phyloP scores from a whole-genome alignment of 1,284 basidiomycete genomes.

The Trametes sp. region DNA sequence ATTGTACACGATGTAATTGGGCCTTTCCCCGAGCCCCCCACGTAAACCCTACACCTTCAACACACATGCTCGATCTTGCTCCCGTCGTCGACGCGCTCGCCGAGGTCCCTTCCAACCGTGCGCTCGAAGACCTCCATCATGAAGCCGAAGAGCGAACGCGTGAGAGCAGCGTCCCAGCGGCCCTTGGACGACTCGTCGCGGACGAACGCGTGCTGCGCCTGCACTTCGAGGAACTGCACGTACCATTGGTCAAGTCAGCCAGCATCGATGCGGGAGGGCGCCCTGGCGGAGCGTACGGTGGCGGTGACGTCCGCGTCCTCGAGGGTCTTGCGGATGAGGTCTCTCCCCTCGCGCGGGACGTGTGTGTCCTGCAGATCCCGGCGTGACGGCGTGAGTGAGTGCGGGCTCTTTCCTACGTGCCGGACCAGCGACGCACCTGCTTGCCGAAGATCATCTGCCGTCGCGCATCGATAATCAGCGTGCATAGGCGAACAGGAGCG shows the following conservation, averaged over 20 bases:
- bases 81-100: conserved; percentile 58
- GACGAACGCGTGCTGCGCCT: conserved; percentile 94
- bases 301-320: conserved; percentile 78
- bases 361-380: conserved; percentile 74
- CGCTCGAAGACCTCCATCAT: conserved; percentile 96
- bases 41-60: too few species aligned
- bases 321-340: conserved; percentile 81
- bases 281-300: conserved; percentile 57
- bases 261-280: not conserved
- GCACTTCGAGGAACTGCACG: conserved; percentile 87
- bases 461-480: not conserved
- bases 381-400: not conserved
- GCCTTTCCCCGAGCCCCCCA: too few species aligned
- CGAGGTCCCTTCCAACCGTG: conserved; percentile 84
- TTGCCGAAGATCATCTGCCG: conserved; percentile 94
- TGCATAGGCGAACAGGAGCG: not conserved
- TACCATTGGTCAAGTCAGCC: not conserved
- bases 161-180: conserved; percentile 92
- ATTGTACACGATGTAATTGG: too few species aligned
- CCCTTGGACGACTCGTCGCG: conserved; percentile 91
- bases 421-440: conserved; percentile 50
- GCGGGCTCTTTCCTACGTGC: conserved; percentile 44
- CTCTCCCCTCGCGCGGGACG: conserved; percentile 84
- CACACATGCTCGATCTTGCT: conserved; percentile 81
- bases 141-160: conserved; percentile 80